These are phyloP conservation scores for Dichotomocladium elegans DNA, from an alignment of 371 early-diverging fungal genomes.

Conservation along the genomic window DNA sequence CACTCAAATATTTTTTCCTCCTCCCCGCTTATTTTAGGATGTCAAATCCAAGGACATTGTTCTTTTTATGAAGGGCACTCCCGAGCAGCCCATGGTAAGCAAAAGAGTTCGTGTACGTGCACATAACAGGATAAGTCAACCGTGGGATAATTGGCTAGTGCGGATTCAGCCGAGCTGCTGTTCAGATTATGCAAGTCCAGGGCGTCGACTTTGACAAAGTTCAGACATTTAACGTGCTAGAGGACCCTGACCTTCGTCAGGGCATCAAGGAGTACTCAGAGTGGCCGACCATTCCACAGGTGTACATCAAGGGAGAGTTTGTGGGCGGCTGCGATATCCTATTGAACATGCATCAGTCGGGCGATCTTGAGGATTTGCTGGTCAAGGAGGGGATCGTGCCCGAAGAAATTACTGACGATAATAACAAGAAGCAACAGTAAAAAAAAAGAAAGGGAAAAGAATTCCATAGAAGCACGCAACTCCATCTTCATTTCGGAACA, in stretches of 20 bases:
- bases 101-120: too few species aligned
- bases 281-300: slow-evolving; percentile 99
- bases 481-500: too few species aligned
- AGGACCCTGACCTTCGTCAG: slow-evolving; percentile 83
- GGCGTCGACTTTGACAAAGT: slow-evolving; percentile 73
- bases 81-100: slow-evolving; percentile 76
- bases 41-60: slow-evolving; percentile 69
- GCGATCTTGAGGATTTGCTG: slow-evolving; percentile 84
- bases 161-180: slow-evolving; percentile 90
- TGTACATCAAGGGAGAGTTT: slow-evolving; percentile 95
- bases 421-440: too few species aligned
- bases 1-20: too few species aligned
- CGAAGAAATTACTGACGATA: slow-evolving; percentile 37
- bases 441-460: too few species aligned
- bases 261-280: slow-evolving; percentile 94
- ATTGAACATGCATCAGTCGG: slow-evolving; percentile 87
- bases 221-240: slow-evolving; percentile 82
- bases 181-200: slow-evolving; percentile 85
- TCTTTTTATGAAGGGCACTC: slow-evolving; percentile 96
- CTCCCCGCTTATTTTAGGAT: too few species aligned
- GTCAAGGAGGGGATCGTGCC: slow-evolving; percentile 75
- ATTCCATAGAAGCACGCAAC: too few species aligned
- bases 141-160: slow-evolving; percentile 59
- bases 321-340: slow-evolving; percentile 97
- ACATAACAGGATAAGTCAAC: too few species aligned